Base-by-base conservation (phyloP, 768 basidiomycete genomes). In the Auriscalpium orientale region DNA sequence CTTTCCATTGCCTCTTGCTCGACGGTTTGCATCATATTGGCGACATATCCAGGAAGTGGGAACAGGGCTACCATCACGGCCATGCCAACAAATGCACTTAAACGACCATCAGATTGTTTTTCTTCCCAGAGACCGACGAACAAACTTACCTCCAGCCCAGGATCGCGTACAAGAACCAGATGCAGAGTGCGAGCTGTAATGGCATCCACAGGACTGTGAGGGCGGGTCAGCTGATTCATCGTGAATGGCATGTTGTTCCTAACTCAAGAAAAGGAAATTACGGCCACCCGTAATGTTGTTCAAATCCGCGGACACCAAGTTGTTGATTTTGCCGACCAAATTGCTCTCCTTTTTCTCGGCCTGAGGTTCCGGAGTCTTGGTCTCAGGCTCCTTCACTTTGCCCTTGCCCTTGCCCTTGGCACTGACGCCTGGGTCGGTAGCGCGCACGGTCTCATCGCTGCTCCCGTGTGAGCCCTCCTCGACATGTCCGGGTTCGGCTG, bases 81-180 rank as follows among this genome's bases (percentile, higher is more conserved):
- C 62, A 78, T 68, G 1, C 79, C 78, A 36, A 76, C 67, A 44
- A 76, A 63, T 28, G 76, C 68, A 48, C 73, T 72, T 13, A 4
- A 43, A 7, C 5, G 6, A 34, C 20, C 13, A 28, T 22, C 6
- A 13, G 13, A 5, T 13, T 15, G 10, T 8, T 5, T 4, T 55
- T 18, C 28, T 4, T 28, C 28, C 28, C 28, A 28, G 28, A 4
- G 28, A 28, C 51, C 21, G 11, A 36, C 1, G 9, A 33, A n/a
- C 37, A 18, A 13, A 43, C 71, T 48, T 62, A 74, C 72, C 74
- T 76, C 79, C 79, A 81, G n/a, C 76, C 76, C n/a, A 82, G 72
- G 44, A 82, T 72, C 4, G 43, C 51, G 59, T 78, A 75, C 15
- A 79, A 66, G 62, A 79, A 75, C 54, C 67, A 62, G 18, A 76